Conservation (phyloP, 129 eudicot species). For the Deinandra increscens region DNA sequence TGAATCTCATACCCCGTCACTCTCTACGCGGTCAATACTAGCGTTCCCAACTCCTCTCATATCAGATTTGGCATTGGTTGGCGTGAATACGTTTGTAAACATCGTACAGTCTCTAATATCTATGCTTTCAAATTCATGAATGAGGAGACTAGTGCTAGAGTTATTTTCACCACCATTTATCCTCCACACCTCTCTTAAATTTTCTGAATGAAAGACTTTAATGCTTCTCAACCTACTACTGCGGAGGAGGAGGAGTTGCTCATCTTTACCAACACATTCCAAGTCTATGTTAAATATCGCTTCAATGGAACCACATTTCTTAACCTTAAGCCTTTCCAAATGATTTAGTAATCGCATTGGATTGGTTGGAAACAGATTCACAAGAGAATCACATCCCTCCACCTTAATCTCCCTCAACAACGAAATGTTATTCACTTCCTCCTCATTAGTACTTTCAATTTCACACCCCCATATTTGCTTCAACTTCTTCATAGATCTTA, state of each 20-base stretch:
- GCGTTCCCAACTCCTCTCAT: no score
- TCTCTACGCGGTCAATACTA: not conserved
- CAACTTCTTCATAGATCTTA: not conserved
- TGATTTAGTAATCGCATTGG: not conserved
- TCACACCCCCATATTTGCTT: not conserved
- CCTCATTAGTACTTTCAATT: not conserved
- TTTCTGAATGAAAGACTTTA: not conserved
- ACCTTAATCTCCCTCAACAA: not conserved
- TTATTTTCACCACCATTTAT: conserved; percentile 11
- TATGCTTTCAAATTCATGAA: no score
- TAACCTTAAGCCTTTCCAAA: not conserved
- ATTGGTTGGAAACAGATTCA: conserved; percentile 18
- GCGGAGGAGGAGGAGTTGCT: no score
- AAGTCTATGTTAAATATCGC: conserved; percentile 17
- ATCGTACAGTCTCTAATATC: no score
- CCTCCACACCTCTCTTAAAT: conserved; percentile 20
- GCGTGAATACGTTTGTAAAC: no score
- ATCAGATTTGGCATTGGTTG: not conserved
- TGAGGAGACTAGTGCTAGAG: no score
- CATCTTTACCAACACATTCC: not conserved
- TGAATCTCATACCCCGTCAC: no score
- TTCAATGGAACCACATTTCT: not conserved
- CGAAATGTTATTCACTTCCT: not conserved
- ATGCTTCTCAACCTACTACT: not conserved
- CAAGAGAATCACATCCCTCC: not conserved